Base-by-base conservation (phyloP, 148 eudicot genomes). In the Rhododendron ferrugineum region DNA sequence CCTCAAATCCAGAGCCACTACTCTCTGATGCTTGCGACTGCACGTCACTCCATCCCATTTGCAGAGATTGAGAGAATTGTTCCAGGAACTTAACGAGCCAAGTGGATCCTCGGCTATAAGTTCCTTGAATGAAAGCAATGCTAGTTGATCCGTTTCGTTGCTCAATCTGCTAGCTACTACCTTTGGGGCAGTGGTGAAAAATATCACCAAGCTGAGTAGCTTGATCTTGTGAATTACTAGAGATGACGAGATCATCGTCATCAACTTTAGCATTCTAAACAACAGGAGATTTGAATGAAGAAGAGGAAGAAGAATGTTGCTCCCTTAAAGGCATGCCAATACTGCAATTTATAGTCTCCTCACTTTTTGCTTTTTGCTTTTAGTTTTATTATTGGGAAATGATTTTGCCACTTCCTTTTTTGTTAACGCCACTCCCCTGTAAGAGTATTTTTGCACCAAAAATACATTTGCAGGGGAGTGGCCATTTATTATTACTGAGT, bases 11-110 rank as follows among this genome's bases (percentile, higher is more conserved):
- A 70, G 13, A 83, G 8, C 16, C 18, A 64, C 22, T 4, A 70
- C 85, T 47, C 85, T 68, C 4, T 28, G 28, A 46, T 44, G 85
- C 47, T 56, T 10, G 85, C 44, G 85, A 20, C 62, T 5, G 11
- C 84, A 82, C 5, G 30, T 83, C 6, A 83, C 32, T 6, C 85
- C 80, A 1, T 30, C 32, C 80, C 85, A 83, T 3, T 83, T 14
- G 47, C 85, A 83, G 28, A 50, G 3, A 11, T 22, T 9, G 47
- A 22, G 18, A 46, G 85, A 83, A 30, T 83, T 16, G 75, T 83
- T 83, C 85, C 78, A 46, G 3, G 85, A 83, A 68, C 23, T 40
- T 13, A 83, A 20, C 0, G 49, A 32, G 23, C 84, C 75, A 62
- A 20, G 54, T 1, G 76, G 84, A 64, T 82, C 76, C 30, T 82